Conservation (phyloP, 768 basidiomycete species). For the Suillus subluteus region DNA sequence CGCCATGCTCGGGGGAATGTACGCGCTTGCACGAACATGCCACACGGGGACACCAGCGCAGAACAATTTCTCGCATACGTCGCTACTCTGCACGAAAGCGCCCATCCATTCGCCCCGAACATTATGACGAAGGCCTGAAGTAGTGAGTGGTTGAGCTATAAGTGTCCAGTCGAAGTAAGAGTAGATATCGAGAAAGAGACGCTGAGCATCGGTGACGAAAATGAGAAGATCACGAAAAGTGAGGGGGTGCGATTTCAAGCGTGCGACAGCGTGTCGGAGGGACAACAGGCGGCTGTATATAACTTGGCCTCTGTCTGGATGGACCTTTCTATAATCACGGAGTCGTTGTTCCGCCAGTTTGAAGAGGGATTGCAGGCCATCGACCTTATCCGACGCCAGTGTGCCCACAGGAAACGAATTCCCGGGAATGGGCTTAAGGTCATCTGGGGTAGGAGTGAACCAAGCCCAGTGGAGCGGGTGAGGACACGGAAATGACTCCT, state of each 20-base stretch:
- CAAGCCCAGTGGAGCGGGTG: slow-evolving; percentile 10
- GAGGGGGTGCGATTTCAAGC: no score
- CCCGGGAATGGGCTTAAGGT: not conserved
- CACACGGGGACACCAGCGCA: slow-evolving; percentile 1
- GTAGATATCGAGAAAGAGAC: no score
- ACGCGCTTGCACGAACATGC: not conserved
- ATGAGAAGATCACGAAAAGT: no score
- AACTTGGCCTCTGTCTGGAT: slow-evolving; percentile 6
- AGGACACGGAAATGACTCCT: slow-evolving; percentile 10
- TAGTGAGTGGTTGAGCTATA: slow-evolving; percentile 1
- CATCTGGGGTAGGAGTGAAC: slow-evolving; percentile 6
- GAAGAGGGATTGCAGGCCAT: not conserved
- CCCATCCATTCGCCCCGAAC: slow-evolving; percentile 9
- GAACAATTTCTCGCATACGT: not conserved
- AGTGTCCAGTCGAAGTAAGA: slow-evolving; percentile 6
- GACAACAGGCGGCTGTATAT: not conserved
- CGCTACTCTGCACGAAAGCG: not conserved
- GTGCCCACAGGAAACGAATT: slow-evolving; percentile 10
- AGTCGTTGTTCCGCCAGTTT: not conserved
- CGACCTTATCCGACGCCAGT: slow-evolving; percentile 4
- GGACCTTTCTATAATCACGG: not conserved
- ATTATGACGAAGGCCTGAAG: not conserved
- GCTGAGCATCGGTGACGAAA: no score
- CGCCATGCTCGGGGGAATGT: slow-evolving; percentile 4
- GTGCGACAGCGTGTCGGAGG: no score